phyloP scores from a whole-genome alignment of 2,329 filamentous ascomycete genomes.

The Fulvia fulva region DNA sequence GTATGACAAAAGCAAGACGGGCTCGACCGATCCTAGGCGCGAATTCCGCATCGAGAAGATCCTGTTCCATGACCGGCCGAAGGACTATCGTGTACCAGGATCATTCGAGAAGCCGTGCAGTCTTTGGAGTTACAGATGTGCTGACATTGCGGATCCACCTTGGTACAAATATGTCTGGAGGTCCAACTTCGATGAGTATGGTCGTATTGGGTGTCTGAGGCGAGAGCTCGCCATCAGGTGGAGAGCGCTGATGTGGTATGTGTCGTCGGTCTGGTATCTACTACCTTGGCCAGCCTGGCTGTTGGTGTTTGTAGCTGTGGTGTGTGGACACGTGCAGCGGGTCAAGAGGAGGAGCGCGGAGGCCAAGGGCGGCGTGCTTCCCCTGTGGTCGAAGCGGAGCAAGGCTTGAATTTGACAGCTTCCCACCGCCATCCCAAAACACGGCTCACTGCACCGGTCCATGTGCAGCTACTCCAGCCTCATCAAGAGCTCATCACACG shows the following conservation, averaged over 20 bases:
- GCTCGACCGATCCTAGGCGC: background rate
- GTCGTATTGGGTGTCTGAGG: slow-evolving; percentile 11
- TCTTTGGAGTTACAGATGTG: slow-evolving; percentile 14
- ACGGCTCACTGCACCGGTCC: background rate
- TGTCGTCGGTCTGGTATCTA: background rate
- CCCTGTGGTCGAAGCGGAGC: background rate
- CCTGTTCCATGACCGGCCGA: background rate
- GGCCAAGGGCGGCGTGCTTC: background rate
- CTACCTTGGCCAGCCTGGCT: background rate
- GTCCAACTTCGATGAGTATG: slow-evolving; percentile 12
- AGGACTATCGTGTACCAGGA: slow-evolving; percentile 5
- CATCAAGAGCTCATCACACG: background rate
- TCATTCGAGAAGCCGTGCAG: slow-evolving; percentile 8
- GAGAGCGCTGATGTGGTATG: background rate
- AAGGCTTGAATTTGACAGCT: background rate
- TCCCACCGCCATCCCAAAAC: background rate
- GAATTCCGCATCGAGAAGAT: background rate
- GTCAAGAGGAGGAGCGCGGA: background rate
- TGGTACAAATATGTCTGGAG: slow-evolving; percentile 16
- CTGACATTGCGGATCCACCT: slow-evolving; percentile 15
- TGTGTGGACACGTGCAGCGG: background rate
- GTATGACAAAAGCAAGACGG: background rate
- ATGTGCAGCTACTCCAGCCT: background rate
- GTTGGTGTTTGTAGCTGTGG: background rate
- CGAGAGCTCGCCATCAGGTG: slow-evolving; percentile 1